A percentile compares a stretch with the other conserved stretches of the same genome.
Conservation (phyloP, 2,329 filamentous ascomycete genomes). For the Diaporthe ampelina region DNA sequence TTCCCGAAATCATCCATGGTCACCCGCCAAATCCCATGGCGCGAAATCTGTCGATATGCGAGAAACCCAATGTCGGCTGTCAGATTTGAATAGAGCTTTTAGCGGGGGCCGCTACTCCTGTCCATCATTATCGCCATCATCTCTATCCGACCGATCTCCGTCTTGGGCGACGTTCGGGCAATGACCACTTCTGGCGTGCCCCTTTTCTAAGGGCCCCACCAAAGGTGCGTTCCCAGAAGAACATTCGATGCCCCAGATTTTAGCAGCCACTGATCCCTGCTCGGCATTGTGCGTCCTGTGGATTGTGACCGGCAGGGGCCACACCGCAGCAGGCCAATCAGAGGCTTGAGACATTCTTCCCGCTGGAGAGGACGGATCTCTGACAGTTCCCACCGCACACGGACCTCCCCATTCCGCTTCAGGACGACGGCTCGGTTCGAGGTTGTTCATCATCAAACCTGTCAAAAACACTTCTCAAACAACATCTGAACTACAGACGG, state of each 20-base stretch:
- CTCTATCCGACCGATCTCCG: conserved; percentile 26
- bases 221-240: conserved; percentile 1
- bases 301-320: conserved; percentile 30
- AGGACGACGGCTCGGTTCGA: conserved; percentile 32
- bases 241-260: conserved; percentile 36
- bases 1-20: conserved; percentile 9
- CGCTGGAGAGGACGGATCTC: conserved; percentile 30
- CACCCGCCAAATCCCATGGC: conserved; percentile 3
- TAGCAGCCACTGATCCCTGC: conserved; percentile 12
- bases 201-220: conserved; percentile 27
- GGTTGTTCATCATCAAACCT: conserved; percentile 28
- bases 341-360: conserved; percentile 26
- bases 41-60: conserved; percentile 32
- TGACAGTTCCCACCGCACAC: conserved; percentile 30
- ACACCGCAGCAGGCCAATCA: conserved; percentile 22
- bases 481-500: conserved; percentile 17
- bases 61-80: conserved; percentile 26
- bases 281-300: conserved; percentile 26
- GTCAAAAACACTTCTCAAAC: conserved; percentile 34
- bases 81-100: neutral
- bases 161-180: conserved; percentile 24
- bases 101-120: conserved; percentile 24
- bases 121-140: conserved; percentile 31
- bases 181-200: conserved; percentile 31
- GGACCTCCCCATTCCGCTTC: conserved; percentile 33